A percentile compares a stretch with the other conserved stretches of the same genome.
Evolutionary conservation across 2,329 filamentous ascomycete species (phyloP).

Genomic region (Aureobasidium sp.): DNA sequence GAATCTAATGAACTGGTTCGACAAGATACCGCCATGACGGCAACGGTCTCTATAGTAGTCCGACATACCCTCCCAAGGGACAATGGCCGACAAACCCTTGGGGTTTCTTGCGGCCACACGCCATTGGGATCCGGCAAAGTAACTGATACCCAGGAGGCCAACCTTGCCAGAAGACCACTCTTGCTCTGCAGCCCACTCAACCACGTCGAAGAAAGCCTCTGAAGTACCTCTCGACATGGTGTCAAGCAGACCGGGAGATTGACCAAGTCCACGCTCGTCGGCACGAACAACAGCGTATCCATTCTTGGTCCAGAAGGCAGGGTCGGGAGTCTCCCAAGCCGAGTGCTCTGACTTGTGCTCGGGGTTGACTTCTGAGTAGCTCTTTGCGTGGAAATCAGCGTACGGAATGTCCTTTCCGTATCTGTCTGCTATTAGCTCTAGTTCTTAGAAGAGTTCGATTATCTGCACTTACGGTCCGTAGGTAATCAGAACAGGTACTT

Average conservation of each 20-base stretch:
- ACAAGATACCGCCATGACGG: slow-evolving; percentile 34
- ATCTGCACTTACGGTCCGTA: slow-evolving; percentile 49
- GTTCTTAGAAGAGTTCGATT: too few species aligned
- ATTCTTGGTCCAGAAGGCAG: slow-evolving; percentile 30
- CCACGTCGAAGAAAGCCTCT: slow-evolving; percentile 21
- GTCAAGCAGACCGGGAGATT: slow-evolving; percentile 46
- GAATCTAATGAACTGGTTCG: slow-evolving; percentile 45
- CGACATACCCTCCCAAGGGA: slow-evolving; percentile 52
- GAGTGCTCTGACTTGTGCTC: slow-evolving; percentile 36
- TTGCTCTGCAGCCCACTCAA: slow-evolving; percentile 21
- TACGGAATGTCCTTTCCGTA: slow-evolving; percentile 70
- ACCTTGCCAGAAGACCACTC: slow-evolving; percentile 23
- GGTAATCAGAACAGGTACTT: slow-evolving; percentile 57
- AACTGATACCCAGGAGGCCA: slow-evolving; percentile 43
- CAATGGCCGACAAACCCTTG: slow-evolving; percentile 44
- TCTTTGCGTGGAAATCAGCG: slow-evolving; percentile 46
- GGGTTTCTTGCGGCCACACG: slow-evolving; percentile 46
- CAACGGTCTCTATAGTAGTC: slow-evolving; percentile 46
- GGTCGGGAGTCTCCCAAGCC: slow-evolving; percentile 40
- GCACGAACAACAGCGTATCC: slow-evolving; percentile 32
- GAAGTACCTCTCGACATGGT: slow-evolving; percentile 48
- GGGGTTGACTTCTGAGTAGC: slow-evolving; percentile 37
- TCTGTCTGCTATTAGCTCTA: neutral
- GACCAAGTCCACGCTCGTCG: slow-evolving; percentile 47
- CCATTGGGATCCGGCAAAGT: slow-evolving; percentile 51